Percentiles rank a stretch among this genome's conserved stretches.
Evolutionary conservation across 805 yeast species (phyloP).

Genomic region (Wickerhamiella sergipiensis): DNA sequence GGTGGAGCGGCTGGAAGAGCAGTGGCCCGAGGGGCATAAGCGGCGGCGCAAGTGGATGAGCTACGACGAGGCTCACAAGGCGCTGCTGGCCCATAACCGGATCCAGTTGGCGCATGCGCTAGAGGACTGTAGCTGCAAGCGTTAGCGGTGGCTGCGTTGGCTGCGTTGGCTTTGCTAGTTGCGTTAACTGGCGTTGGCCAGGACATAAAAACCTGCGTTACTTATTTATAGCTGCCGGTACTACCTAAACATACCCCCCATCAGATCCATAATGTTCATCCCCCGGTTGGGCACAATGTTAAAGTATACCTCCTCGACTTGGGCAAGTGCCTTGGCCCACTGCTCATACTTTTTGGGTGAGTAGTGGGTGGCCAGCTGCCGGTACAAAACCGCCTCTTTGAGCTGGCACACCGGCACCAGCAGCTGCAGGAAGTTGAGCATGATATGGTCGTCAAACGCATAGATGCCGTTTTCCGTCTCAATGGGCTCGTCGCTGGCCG

Average conservation of each 20-base stretch:
- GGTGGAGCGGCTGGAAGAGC: conserved; percentile 38
- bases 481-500: conserved; percentile 10
- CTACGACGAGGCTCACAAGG: conserved; percentile 21
- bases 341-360: conserved; percentile 22
- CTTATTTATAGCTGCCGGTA: neutral
- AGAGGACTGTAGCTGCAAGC: conserved; percentile 1
- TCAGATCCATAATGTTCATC: conserved; percentile 49
- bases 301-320: conserved; percentile 50
- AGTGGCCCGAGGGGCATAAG: conserved; percentile 61
- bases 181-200: too few relatives aligned
- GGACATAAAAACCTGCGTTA: too few relatives aligned
- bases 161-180: too few relatives aligned
- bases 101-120: conserved; percentile 23
- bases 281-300: conserved; percentile 41
- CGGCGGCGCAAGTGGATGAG: conserved; percentile 64
- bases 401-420: conserved; percentile 46
- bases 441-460: conserved; percentile 31
- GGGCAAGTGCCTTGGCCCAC: conserved; percentile 34
- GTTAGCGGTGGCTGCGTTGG: neutral
- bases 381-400: conserved; percentile 38
- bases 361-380: conserved; percentile 41
- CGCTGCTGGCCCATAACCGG: conserved; percentile 21
- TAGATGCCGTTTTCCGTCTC: conserved; percentile 21
- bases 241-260: conserved; percentile 45
- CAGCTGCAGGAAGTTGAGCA: conserved; percentile 59